Conservation (phyloP, 805 yeast genomes). For the Teunomyces kruisii region DNA sequence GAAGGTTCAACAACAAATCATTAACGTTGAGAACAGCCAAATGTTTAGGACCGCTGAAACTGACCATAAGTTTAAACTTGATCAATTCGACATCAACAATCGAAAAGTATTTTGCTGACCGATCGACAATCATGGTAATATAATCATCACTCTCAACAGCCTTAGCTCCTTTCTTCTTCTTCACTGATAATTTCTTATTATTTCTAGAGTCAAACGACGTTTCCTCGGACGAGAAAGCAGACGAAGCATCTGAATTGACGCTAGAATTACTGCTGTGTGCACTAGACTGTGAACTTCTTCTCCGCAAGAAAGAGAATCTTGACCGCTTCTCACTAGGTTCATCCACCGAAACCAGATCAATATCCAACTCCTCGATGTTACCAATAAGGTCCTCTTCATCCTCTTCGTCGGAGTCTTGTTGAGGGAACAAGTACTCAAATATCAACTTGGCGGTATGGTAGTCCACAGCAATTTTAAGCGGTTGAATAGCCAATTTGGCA, state of each 20-base stretch:
- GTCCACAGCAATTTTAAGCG: conserved; percentile 72
- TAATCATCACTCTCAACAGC: conserved; percentile 26
- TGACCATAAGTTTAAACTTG: conserved; percentile 50
- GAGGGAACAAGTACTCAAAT: conserved; percentile 71
- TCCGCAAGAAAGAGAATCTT: conserved; percentile 1
- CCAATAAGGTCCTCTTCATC: background rate
- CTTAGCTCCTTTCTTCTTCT: conserved; percentile 4
- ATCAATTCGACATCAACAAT: conserved; percentile 36
- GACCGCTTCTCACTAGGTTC: background rate
- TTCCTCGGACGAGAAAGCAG: background rate
- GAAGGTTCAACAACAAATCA: conserved; percentile 65
- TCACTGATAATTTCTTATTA: conserved; percentile 2
- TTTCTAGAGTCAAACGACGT: background rate
- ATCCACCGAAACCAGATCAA: background rate
- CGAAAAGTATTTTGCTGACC: conserved; percentile 45
- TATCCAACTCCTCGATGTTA: background rate
- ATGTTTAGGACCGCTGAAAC: conserved; percentile 75
- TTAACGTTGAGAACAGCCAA: conserved; percentile 74
- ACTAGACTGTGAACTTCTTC: background rate
- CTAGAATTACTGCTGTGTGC: background rate
- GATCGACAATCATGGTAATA: conserved; percentile 37
- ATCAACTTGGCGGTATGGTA: conserved; percentile 64
- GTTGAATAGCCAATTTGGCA: conserved; percentile 60
- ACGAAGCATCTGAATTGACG: conserved; percentile 2
- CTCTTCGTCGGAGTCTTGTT: conserved; percentile 20